Conservation (phyloP, 129 eudicot species). For the Silybum marianum region DNA sequence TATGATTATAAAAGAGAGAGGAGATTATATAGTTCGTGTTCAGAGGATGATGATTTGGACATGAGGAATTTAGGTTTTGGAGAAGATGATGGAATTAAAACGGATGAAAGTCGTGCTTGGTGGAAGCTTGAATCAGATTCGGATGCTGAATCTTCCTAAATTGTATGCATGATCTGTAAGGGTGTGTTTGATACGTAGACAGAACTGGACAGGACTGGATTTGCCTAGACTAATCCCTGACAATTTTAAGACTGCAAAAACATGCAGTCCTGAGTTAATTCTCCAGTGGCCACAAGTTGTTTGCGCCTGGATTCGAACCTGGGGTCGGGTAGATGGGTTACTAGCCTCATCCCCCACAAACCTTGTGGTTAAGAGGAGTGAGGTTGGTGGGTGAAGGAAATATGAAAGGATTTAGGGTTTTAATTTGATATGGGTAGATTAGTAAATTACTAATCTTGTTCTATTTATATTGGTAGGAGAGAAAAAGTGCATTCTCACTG, state of each 20-base stretch:
- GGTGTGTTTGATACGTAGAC: background rate
- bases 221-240: no score
- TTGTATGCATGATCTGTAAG: background rate
- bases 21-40: slow-evolving; percentile 18
- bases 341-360: no score
- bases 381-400: background rate
- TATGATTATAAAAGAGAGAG: slow-evolving; percentile 57
- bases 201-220: background rate
- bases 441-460: background rate
- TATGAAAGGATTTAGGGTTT: background rate
- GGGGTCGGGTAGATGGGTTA: no score
- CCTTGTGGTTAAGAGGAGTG: no score
- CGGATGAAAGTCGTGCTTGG: slow-evolving; percentile 48
- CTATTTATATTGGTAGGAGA: background rate
- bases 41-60: slow-evolving; percentile 39
- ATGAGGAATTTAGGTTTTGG: slow-evolving; percentile 26
- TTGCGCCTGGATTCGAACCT: no score
- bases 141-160: slow-evolving; percentile 19
- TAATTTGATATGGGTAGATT: background rate
- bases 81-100: slow-evolving; percentile 32
- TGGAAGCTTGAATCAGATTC: slow-evolving; percentile 62
- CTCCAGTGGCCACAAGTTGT: no score
- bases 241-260: no score
- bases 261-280: no score
- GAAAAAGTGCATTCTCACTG: background rate